These are phyloP conservation scores for Fraxinus baroniana DNA, from an alignment of 305 asterid species.

Conservation along the genomic window DNA sequence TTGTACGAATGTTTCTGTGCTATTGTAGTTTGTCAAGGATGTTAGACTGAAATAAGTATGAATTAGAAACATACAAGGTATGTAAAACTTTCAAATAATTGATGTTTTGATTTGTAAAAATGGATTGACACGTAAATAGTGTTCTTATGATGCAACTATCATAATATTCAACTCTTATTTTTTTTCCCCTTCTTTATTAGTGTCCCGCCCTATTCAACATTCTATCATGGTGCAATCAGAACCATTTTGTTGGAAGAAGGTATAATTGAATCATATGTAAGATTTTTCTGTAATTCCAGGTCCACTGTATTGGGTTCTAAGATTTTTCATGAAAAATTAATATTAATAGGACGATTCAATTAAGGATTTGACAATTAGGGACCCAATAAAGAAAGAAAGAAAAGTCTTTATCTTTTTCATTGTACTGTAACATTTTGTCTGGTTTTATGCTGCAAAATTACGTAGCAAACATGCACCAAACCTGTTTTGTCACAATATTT, in stretches of 20 bases:
- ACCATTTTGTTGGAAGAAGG: neutral
- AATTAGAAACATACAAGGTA: conserved; percentile 28
- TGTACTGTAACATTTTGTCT: neutral
- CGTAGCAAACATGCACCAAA: neutral
- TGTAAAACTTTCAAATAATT: conserved; percentile 13
- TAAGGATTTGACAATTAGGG: neutral
- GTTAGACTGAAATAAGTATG: conserved; percentile 39
- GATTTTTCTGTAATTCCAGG: neutral
- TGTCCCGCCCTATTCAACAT: neutral
- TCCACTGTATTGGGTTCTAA: neutral
- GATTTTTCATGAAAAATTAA: neutral
- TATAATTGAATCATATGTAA: neutral
- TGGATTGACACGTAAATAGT: neutral
- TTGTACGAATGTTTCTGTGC: conserved; percentile 15
- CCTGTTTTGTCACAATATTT: neutral
- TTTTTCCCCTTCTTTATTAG: neutral
- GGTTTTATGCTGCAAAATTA: neutral
- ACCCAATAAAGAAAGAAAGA: neutral
- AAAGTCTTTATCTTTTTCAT: neutral
- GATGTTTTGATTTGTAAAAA: neutral
- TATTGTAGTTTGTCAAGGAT: conserved; percentile 18
- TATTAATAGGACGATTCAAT: neutral
- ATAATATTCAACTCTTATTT: neutral
- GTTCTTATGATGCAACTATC: neutral
- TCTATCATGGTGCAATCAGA: neutral